A percentile compares a stretch with the other conserved stretches of the same genome.
phyloP scores from a whole-genome alignment of 768 basidiomycete species.

The Tremella fuciformis region DNA sequence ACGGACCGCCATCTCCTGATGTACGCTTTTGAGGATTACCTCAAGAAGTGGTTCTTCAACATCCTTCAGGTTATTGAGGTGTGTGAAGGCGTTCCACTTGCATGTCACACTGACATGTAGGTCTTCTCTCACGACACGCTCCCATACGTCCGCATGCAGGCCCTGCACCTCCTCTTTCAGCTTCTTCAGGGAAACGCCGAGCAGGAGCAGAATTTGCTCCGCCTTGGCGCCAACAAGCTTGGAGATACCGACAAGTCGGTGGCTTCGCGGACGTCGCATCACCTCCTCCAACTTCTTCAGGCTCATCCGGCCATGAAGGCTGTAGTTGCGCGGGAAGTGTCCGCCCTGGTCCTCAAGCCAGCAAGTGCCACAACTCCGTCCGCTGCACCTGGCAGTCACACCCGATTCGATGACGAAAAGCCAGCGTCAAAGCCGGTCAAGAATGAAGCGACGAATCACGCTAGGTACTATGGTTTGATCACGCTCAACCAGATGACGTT shows the following conservation, averaged over 20 bases:
- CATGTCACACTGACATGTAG: constrained; percentile 53
- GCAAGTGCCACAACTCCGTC: constrained; percentile 46
- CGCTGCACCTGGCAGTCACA: constrained; percentile 31
- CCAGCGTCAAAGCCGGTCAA: constrained; percentile 43
- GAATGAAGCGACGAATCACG: constrained; percentile 58
- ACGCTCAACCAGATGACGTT: constrained; percentile 93
- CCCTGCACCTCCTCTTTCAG: constrained; percentile 70
- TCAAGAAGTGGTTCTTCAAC: constrained; percentile 95
- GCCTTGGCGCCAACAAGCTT: constrained; percentile 92
- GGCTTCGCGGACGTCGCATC: constrained; percentile 84
- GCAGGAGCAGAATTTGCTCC: constrained; percentile 93
- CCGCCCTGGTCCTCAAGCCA: constrained; percentile 71
- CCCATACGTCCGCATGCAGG: constrained; percentile 80
- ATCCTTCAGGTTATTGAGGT: constrained; percentile 88
- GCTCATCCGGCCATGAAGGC: constrained; percentile 88
- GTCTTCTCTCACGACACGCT: constrained; percentile 78
- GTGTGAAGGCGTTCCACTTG: constrained; percentile 18
- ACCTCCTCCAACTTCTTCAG: constrained; percentile 84
- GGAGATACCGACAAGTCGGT: constrained; percentile 85
- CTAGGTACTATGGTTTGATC: constrained; percentile 85
- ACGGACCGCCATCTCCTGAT: constrained; percentile 71
- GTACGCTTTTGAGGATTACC: constrained; percentile 95
- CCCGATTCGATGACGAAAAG: constrained; percentile 55
- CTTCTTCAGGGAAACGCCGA: constrained; percentile 87
- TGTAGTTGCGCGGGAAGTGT: constrained; percentile 82